Evolutionary conservation across 441 rosid genomes (phyloP).

Genomic region (Jatropha podagrica): DNA sequence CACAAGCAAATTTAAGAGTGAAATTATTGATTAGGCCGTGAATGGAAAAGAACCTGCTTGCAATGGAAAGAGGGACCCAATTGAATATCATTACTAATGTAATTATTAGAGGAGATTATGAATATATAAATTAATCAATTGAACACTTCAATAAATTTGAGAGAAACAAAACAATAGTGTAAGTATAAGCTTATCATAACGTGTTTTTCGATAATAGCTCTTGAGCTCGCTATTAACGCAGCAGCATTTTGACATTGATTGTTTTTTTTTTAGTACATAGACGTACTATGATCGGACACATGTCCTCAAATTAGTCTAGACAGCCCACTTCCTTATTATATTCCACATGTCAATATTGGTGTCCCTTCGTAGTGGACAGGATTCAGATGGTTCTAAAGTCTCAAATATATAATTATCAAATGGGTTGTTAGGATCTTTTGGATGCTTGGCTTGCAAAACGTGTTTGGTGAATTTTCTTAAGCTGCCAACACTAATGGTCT

Average conservation of each 20-base stretch:
- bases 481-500: not conserved
- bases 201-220: no score
- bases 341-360: not conserved
- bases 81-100: not conserved
- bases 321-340: not conserved
- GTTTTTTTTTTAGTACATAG: no score
- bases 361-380: no score
- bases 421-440: not conserved
- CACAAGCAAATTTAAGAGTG: no score
- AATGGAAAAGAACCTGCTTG: not conserved
- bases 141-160: not conserved
- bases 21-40: no score
- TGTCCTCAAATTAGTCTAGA: not conserved
- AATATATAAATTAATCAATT: not conserved
- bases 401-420: no score
- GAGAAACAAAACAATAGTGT: not conserved
- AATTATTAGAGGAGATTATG: not conserved
- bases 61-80: not conserved
- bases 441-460: not conserved
- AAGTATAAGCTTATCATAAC: not conserved
- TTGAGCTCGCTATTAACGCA: no score
- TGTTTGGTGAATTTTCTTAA: not conserved
- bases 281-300: not conserved
- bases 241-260: no score
- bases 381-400: not conserved